Percentiles rank a stretch among this genome's conserved stretches.
phyloP scores from a whole-genome alignment of 2,329 filamentous ascomycete species.

The Fusarium sp. region DNA sequence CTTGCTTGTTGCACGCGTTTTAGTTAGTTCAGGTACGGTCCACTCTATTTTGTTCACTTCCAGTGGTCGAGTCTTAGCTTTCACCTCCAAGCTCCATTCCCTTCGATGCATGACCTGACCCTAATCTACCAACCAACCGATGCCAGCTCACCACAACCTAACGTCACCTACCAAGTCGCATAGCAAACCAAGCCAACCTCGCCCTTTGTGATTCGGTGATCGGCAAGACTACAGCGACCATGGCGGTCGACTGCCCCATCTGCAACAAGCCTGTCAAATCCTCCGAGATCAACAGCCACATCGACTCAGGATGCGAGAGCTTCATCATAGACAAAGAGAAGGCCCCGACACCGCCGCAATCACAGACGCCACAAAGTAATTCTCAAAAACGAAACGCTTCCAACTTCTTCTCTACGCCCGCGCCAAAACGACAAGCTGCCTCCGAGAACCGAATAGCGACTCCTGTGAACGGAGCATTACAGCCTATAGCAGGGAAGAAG shows the following conservation, averaged over 20 bases:
- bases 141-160: background rate
- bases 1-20: background rate
- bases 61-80: background rate
- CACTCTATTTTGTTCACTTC: conserved; percentile 19
- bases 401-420: conserved; percentile 70
- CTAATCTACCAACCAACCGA: background rate
- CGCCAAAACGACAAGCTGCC: conserved; percentile 63
- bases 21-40: background rate
- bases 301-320: conserved; percentile 82
- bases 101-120: background rate
- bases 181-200: background rate
- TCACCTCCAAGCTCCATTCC: conserved; percentile 5
- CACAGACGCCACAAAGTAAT: conserved; percentile 47
- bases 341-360: conserved; percentile 45
- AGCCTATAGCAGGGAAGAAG: conserved; percentile 56
- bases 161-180: background rate
- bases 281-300: conserved; percentile 85
- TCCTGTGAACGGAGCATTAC: conserved; percentile 48
- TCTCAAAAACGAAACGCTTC: conserved; percentile 66
- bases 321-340: conserved; percentile 68
- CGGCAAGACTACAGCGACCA: conserved; percentile 23
- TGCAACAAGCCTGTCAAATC: conserved; percentile 79
- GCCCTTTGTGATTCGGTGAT: conserved; percentile 6
- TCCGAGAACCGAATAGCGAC: conserved; percentile 46
- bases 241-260: conserved; percentile 79